Conservation (phyloP, 192 early-diverging fungal species). For the Lunasporangiospora selenospora region DNA sequence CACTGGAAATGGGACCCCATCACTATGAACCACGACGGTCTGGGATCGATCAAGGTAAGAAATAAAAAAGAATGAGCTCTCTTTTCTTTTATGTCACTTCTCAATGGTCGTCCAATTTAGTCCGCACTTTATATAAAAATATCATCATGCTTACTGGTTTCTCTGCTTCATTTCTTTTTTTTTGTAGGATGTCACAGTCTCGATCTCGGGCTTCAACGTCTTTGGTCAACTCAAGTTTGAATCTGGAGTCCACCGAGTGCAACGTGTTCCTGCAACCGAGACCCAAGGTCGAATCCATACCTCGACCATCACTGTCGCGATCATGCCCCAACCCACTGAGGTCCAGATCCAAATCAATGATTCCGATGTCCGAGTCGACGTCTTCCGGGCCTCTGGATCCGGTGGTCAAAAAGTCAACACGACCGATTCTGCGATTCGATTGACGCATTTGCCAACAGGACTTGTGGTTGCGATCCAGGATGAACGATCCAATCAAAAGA, state of each 20-base stretch:
- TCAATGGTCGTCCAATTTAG: too few relatives aligned
- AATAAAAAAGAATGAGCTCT: neutral
- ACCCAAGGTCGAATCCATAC: constrained; percentile 80
- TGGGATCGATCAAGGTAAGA: constrained; percentile 57
- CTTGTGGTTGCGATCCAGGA: constrained; percentile 88
- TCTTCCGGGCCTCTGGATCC: constrained; percentile 78
- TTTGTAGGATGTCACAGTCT: constrained; percentile 64
- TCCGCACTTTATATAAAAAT: neutral
- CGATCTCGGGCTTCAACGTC: constrained; percentile 71
- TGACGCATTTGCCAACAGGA: constrained; percentile 94
- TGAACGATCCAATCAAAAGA: constrained; percentile 94
- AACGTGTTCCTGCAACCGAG: constrained; percentile 82
- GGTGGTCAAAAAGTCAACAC: constrained; percentile 97
- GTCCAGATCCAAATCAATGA: constrained; percentile 73
- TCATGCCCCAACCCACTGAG: constrained; percentile 76
- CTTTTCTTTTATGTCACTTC: neutral
- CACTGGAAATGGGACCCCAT: constrained; percentile 73
- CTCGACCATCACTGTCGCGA: constrained; percentile 79
- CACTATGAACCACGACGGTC: constrained; percentile 52
- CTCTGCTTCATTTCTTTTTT: neutral
- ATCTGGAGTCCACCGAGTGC: constrained; percentile 85
- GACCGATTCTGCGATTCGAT: constrained; percentile 91
- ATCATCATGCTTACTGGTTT: neutral
- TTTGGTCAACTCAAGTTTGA: constrained; percentile 82
- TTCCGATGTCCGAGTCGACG: constrained; percentile 72